Percentiles rank a stretch among this genome's conserved stretches.
Evolutionary conservation across 805 yeast species (phyloP).

Genomic region (Maudiozyma barnettii): DNA sequence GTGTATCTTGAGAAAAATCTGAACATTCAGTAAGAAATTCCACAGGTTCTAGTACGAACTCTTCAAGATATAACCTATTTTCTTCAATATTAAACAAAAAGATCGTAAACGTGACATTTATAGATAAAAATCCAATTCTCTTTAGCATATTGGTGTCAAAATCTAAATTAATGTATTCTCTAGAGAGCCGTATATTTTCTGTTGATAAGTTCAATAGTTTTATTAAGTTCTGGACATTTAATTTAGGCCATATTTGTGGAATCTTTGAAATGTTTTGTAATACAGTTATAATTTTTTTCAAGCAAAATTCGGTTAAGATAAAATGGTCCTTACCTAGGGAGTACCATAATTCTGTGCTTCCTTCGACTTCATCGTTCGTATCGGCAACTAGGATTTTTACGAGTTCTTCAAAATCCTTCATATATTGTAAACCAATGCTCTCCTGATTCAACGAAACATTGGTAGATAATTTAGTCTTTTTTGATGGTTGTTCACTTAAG

Average conservation of each 20-base stretch:
- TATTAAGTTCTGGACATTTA: conserved; percentile 7
- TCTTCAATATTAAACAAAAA: conserved; percentile 35
- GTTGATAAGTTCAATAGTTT: conserved; percentile 14
- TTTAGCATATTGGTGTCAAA: conserved; percentile 9
- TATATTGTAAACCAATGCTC: conserved; percentile 14
- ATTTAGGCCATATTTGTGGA: conserved; percentile 6
- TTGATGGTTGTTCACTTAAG: neutral
- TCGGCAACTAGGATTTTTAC: conserved; percentile 5
- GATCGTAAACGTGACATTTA: conserved; percentile 32
- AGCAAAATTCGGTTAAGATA: conserved; percentile 9
- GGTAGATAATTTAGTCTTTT: conserved; percentile 13
- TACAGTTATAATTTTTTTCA: conserved; percentile 11
- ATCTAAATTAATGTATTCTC: conserved; percentile 2
- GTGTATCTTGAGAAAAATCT: conserved; percentile 6
- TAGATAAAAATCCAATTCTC: conserved; percentile 27
- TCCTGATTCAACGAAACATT: conserved; percentile 18
- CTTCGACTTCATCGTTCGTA: neutral
- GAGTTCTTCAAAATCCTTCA: conserved; percentile 14
- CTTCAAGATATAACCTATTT: conserved; percentile 38
- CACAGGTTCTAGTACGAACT: conserved; percentile 34
- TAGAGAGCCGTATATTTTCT: conserved; percentile 11
- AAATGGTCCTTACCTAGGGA: conserved; percentile 6
- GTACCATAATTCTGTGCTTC: conserved; percentile 16
- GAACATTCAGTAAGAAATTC: conserved; percentile 32
- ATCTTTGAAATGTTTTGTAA: conserved; percentile 13